phyloP scores from a whole-genome alignment of 23 red algal genomes.

The Gracilaria vermiculophylla region DNA sequence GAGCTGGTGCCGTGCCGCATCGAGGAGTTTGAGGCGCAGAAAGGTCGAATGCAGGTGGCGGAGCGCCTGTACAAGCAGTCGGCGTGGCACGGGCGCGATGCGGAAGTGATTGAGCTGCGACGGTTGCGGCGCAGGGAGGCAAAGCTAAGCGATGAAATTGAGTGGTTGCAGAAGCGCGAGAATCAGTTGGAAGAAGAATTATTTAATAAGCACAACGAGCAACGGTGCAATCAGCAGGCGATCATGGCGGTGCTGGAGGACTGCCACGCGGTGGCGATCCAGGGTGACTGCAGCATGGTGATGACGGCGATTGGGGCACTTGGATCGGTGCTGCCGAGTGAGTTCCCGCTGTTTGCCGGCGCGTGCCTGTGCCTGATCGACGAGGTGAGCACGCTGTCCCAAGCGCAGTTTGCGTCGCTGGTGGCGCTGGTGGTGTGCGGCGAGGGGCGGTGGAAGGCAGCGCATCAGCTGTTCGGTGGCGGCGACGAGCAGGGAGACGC shows the following conservation, averaged over 20 bases:
- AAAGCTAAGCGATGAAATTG: slow-evolving; percentile 41
- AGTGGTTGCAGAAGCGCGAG: neutral
- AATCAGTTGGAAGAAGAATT: slow-evolving; percentile 14
- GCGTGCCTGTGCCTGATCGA: slow-evolving; percentile 52
- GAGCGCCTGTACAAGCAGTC: slow-evolving; percentile 6
- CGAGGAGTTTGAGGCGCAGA: slow-evolving; percentile 33
- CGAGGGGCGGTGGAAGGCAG: neutral
- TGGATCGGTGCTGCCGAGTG: slow-evolving; percentile 33
- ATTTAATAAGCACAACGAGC: slow-evolving; percentile 11
- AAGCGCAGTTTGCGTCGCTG: slow-evolving; percentile 39
- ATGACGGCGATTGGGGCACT: slow-evolving; percentile 66
- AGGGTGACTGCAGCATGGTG: slow-evolving; percentile 18
- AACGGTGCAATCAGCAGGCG: slow-evolving; percentile 2
- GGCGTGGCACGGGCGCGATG: slow-evolving; percentile 42
- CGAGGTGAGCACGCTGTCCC: slow-evolving; percentile 13
- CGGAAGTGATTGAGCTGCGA: slow-evolving; percentile 17
- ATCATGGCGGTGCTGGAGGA: slow-evolving; percentile 64
- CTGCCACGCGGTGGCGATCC: slow-evolving; percentile 32
- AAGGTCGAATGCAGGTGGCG: neutral
- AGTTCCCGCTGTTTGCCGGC: slow-evolving; percentile 44
- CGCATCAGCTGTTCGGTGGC: neutral
- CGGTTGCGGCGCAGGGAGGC: slow-evolving; percentile 12
- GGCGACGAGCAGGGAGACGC: neutral
- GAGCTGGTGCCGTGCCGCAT: neutral
- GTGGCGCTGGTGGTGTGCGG: slow-evolving; percentile 29